Conservation (phyloP, 2,329 filamentous ascomycete genomes). For the Aspergillus tamarii region DNA sequence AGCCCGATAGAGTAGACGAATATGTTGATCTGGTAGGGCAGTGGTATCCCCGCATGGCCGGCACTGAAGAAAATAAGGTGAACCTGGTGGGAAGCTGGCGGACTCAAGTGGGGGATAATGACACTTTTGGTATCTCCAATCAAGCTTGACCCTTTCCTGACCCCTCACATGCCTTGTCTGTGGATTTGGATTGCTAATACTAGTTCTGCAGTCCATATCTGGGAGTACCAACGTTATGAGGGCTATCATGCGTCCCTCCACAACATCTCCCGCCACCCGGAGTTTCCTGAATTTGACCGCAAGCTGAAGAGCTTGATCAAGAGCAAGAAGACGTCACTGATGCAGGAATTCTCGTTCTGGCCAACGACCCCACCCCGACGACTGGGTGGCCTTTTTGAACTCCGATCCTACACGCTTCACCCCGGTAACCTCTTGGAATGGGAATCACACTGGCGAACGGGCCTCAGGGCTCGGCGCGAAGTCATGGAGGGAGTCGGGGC, state of each 20-base stretch:
- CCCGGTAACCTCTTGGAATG: conserved; percentile 96
- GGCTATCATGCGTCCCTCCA: conserved; percentile 93
- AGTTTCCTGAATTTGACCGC: conserved; percentile 79
- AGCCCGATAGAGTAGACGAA: conserved; percentile 93
- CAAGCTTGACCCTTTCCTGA: conserved; percentile 1
- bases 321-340: conserved; percentile 83
- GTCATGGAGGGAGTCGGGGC: conserved; percentile 98
- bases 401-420: conserved; percentile 94
- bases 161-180: not conserved
- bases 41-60: conserved; percentile 92
- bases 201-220: conserved; percentile 81
- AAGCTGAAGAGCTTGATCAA: conserved; percentile 85
- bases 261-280: conserved; percentile 79
- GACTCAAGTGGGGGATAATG: conserved; percentile 94
- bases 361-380: conserved; percentile 88
- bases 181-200: conserved; percentile 32
- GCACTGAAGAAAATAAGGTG: conserved; percentile 84
- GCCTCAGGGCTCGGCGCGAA: conserved; percentile 85
- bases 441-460: conserved; percentile 97
- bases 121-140: conserved; percentile 78
- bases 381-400: conserved; percentile 90
- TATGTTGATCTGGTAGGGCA: conserved; percentile 86
- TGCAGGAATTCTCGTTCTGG: conserved; percentile 99
- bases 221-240: conserved; percentile 97
- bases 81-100: conserved; percentile 97